Conservation (phyloP, 2,329 filamentous ascomycete species). For the Neurospora crassa region DNA sequence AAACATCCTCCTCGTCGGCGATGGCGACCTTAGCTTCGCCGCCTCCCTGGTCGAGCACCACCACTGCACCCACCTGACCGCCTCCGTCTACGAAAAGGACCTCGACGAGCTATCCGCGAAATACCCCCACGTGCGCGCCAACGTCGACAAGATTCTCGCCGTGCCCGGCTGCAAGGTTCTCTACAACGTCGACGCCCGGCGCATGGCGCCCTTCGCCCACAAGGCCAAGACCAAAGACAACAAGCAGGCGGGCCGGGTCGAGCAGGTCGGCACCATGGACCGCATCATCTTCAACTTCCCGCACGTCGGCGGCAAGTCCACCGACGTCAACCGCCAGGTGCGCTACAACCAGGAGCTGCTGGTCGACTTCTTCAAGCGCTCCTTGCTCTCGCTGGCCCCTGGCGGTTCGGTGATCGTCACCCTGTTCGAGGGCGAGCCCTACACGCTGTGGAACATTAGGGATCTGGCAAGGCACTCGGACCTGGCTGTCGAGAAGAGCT, state of each 20-base stretch:
- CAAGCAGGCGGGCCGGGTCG: not conserved
- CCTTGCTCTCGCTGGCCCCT: constrained; percentile 40
- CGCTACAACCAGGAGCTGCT: constrained; percentile 79
- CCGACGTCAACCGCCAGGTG: constrained; percentile 89
- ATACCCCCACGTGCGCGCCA: constrained; percentile 59
- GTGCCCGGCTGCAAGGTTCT: constrained; percentile 36
- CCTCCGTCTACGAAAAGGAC: constrained; percentile 56
- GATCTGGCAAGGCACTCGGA: constrained; percentile 76
- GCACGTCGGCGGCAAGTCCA: constrained; percentile 85
- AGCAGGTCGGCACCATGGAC: constrained; percentile 46
- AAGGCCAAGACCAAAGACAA: constrained; percentile 24
- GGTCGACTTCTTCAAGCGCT: constrained; percentile 55
- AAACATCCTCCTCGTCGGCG: constrained; percentile 66
- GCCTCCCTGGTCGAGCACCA: constrained; percentile 57
- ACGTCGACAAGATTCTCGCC: constrained; percentile 38
- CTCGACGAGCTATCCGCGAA: constrained; percentile 54
- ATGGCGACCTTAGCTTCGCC: constrained; percentile 74
- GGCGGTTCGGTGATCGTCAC: constrained; percentile 66
- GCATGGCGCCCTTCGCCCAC: constrained; percentile 39
- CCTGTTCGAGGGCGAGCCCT: constrained; percentile 87
- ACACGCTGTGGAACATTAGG: constrained; percentile 89
- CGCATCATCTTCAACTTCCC: constrained; percentile 93
- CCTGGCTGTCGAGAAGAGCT: constrained; percentile 60
- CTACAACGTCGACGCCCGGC: constrained; percentile 60
- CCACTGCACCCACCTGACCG: constrained; percentile 55